Conservation (phyloP, 2,329 filamentous ascomycete genomes). For the Trichoderma harzianum region DNA sequence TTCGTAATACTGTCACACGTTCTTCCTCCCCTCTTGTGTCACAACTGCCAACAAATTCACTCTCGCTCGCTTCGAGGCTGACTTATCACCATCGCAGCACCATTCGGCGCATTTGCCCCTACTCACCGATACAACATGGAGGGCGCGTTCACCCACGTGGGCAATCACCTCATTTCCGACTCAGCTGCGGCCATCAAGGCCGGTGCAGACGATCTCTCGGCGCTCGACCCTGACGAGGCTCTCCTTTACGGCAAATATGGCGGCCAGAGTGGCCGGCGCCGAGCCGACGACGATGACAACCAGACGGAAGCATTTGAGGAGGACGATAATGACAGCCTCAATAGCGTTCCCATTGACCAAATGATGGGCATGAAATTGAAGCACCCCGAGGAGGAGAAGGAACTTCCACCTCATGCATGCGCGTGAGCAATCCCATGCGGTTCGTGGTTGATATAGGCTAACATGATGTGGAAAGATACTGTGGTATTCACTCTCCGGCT, state of each 20-base stretch:
- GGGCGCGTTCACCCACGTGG: constrained; percentile 82
- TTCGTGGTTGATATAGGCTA: constrained; percentile 22
- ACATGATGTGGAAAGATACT: constrained; percentile 63
- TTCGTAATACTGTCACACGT: neutral
- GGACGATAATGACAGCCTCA: constrained; percentile 72
- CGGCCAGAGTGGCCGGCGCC: constrained; percentile 59
- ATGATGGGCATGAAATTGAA: constrained; percentile 61
- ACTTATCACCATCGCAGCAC: constrained; percentile 3
- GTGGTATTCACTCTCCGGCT: constrained; percentile 92
- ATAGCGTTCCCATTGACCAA: constrained; percentile 76
- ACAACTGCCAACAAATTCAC: neutral
- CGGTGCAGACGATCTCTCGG: constrained; percentile 69
- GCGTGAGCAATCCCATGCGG: constrained; percentile 60
- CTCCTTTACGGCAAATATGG: constrained; percentile 70
- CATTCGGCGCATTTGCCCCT: constrained; percentile 10
- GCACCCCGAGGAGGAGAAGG: constrained; percentile 73
- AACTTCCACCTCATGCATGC: constrained; percentile 92
- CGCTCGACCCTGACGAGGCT: constrained; percentile 74
- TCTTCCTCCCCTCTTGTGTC: neutral
- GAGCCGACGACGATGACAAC: constrained; percentile 86
- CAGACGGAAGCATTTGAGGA: constrained; percentile 80
- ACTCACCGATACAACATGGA: constrained; percentile 58
- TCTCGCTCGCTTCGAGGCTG: neutral
- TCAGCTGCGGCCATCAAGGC: constrained; percentile 85
- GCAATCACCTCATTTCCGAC: constrained; percentile 81